Base-by-base conservation (phyloP, 2,329 filamentous ascomycete genomes). In the Fusarium clavum region DNA sequence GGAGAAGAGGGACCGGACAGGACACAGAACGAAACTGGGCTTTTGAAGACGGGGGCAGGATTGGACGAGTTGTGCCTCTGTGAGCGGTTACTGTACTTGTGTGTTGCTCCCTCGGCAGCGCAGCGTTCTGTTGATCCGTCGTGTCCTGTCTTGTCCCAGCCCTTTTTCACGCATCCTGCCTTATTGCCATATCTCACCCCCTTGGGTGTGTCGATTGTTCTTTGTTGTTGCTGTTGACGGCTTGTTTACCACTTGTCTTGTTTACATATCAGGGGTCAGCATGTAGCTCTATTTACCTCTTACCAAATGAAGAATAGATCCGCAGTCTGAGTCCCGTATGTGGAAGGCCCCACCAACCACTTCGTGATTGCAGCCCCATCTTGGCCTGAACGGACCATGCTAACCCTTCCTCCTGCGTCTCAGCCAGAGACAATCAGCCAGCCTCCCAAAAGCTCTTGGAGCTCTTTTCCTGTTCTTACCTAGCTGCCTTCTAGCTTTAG, bases 1-100 rank as follows among this genome's bases (percentile, higher is more conserved):
- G 69, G 67, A 73, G 73, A 75, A 73, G 71, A 70, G 72, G 70
- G 75, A 61, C 64, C 67, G 52, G 56, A 69, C 55, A 60, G 65
- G 66, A 71, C 69, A 74, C 73, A 77, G 77, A 78, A 71, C 77
- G 73, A 73, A 75, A 74, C 74, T 75, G 77, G 75, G 79, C 75
- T 81, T 82, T 81, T 81, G 80, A 81, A 75, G 78, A 76, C 76
- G 76, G 77, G 77, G 75, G 73, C 69, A 65, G 73, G 77, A 76
- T 77, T 73, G 75, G 76, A 75, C 61, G 49, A 70, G 59, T 60
- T 71, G 64, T 46, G 52, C 63, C 41, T 34, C 38, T 45, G 52
- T 45, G 52, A 54, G 52, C 52, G 20, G 40, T 44, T 54, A 54
- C 52, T 54, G 27, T 54, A 34, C 61, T 65, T 65, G 56, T 65